Evolutionary conservation across 1,284 basidiomycete genomes (phyloP).

Genomic region (Ceratobasidium theobromae): DNA sequence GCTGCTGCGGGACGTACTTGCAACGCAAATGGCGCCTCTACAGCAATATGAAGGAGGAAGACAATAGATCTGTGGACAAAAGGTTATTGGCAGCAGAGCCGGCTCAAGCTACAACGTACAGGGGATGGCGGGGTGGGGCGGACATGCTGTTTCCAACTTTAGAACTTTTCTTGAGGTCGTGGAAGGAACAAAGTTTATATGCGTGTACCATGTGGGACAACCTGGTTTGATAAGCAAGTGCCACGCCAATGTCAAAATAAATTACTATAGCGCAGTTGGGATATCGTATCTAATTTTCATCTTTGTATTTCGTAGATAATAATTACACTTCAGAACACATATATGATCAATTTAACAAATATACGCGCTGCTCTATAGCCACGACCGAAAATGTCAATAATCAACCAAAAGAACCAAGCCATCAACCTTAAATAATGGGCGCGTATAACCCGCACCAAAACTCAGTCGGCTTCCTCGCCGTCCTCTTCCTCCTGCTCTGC

Average conservation of each 20-base stretch:
- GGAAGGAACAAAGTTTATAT: conserved; percentile 28
- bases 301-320: neutral
- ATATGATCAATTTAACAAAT: neutral
- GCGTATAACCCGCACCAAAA: neutral
- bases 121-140: conserved; percentile 11
- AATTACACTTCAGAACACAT: neutral
- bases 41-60: conserved; percentile 73
- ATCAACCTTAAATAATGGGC: neutral
- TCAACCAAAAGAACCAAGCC: neutral
- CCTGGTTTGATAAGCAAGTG: conserved; percentile 15
- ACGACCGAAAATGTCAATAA: neutral
- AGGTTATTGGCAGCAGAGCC: neutral
- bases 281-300: neutral
- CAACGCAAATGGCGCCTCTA: conserved; percentile 63
- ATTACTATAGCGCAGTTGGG: neutral
- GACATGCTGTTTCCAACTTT: conserved; percentile 8
- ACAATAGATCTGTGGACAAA: conserved; percentile 54
- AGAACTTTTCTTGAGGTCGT: neutral
- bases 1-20: conserved; percentile 8
- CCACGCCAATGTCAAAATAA: neutral
- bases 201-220: conserved; percentile 23
- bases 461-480: conserved; percentile 5
- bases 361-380: neutral
- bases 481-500: conserved; percentile 28
- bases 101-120: neutral